These are phyloP conservation scores for Piper betle DNA, from an alignment of 164 flowering plant species.

Conservation along the genomic window DNA sequence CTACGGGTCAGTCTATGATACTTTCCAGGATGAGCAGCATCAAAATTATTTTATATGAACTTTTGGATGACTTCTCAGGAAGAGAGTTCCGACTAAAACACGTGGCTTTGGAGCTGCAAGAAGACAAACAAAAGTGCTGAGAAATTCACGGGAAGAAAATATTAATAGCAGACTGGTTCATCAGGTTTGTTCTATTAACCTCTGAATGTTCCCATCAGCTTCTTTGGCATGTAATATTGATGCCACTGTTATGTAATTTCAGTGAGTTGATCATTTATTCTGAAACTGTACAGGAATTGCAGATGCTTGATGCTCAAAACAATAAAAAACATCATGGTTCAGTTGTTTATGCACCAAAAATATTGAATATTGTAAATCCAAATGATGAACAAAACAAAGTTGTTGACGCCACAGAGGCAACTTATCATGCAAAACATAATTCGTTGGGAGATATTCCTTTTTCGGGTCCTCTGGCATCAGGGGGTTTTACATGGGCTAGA, in stretches of 20 bases:
- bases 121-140: constrained; percentile 28
- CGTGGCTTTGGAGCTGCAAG: constrained; percentile 32
- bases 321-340: constrained; percentile 10
- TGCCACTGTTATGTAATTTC: not conserved
- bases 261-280: not conserved
- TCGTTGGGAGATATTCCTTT: constrained; percentile 78
- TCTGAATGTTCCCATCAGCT: not conserved
- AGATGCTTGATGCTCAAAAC: constrained; percentile 7
- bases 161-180: constrained; percentile 12
- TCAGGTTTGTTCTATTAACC: not conserved
- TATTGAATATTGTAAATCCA: constrained; percentile 8
- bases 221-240: not conserved
- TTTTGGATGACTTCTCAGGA: constrained; percentile 26
- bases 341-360: constrained; percentile 8
- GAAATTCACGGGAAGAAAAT: constrained; percentile 28
- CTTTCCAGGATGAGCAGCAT: not conserved
- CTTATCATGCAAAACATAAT: constrained; percentile 50
- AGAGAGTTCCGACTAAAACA: constrained; percentile 23
- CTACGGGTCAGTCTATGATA: too few species aligned
- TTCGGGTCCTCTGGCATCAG: constrained; percentile 79
- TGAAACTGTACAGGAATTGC: constrained; percentile 18
- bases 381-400: constrained; percentile 15
- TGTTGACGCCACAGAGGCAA: constrained; percentile 25
- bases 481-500: constrained; percentile 95
- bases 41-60: not conserved